Evolutionary conservation across 2,329 filamentous ascomycete species (phyloP).

Genomic region (Colletotrichum aenigma): DNA sequence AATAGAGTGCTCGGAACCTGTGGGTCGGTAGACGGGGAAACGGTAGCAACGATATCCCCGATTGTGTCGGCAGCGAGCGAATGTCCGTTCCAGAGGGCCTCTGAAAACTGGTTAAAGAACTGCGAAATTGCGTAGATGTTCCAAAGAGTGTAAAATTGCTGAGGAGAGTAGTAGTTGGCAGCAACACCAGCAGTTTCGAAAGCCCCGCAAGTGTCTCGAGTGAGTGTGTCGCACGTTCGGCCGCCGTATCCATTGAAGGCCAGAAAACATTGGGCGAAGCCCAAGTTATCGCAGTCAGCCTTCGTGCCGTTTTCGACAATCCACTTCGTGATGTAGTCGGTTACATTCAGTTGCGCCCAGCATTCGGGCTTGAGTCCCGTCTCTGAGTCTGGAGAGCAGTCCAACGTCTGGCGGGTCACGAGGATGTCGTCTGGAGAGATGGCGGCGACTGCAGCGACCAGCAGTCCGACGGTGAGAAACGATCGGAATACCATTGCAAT

Average conservation of each 20-base stretch:
- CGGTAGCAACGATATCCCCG: constrained; percentile 26
- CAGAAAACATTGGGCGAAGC: constrained; percentile 30
- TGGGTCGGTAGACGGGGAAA: constrained; percentile 26
- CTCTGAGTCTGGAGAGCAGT: constrained; percentile 1
- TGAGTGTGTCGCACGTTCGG: constrained; percentile 28
- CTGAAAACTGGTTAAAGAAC: constrained; percentile 32
- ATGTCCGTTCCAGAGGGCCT: constrained; percentile 27
- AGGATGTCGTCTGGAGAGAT: not conserved
- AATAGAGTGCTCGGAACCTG: constrained; percentile 21
- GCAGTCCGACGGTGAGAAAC: not conserved
- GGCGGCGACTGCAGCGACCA: not conserved
- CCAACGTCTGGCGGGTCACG: not conserved
- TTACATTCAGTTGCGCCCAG: constrained; percentile 24
- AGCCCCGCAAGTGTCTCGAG: constrained; percentile 26
- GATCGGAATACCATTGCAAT: not conserved
- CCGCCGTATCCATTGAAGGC: constrained; percentile 28
- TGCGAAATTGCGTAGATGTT: constrained; percentile 31
- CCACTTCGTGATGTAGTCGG: constrained; percentile 28
- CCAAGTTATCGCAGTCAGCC: constrained; percentile 26
- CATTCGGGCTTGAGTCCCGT: constrained; percentile 26
- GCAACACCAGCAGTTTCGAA: constrained; percentile 18
- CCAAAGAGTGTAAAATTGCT: constrained; percentile 31
- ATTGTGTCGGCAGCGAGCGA: constrained; percentile 27
- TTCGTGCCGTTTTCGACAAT: constrained; percentile 26
- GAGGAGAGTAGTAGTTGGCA: constrained; percentile 23